These are phyloP conservation scores for Coemansia brasiliensis DNA, from an alignment of 192 early-diverging fungal genomes.

Conservation along the genomic window DNA sequence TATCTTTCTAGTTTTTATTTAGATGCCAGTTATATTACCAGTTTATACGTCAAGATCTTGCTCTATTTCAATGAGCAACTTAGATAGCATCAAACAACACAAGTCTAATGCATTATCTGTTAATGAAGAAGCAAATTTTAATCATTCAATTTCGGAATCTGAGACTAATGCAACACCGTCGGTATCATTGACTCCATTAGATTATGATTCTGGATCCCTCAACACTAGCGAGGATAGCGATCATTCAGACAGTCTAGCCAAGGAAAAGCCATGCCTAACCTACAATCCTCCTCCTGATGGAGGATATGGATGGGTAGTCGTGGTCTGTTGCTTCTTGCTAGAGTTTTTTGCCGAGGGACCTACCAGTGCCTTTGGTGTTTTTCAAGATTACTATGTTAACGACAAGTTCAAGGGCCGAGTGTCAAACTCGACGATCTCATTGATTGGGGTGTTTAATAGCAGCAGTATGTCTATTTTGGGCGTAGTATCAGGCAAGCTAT, in stretches of 20 bases:
- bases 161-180: background rate
- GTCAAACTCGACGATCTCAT: conserved; percentile 51
- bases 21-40: too few species aligned
- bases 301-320: conserved; percentile 55
- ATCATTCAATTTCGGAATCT: conserved; percentile 17
- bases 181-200: background rate
- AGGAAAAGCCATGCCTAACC: conserved; percentile 13
- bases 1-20: too few species aligned
- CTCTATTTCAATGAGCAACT: too few species aligned
- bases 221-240: conserved; percentile 15
- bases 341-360: conserved; percentile 54
- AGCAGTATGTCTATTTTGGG: conserved; percentile 48
- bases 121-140: too few species aligned
- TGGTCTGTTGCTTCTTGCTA: conserved; percentile 49
- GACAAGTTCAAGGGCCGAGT: conserved; percentile 38
- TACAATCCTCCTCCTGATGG: conserved; percentile 43
- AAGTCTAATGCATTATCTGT: too few species aligned
- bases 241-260: background rate
- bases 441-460: conserved; percentile 44
- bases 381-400: conserved; percentile 53
- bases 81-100: too few species aligned
- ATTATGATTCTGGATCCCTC: conserved; percentile 26
- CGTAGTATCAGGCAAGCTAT: conserved; percentile 49
- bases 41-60: too few species aligned
- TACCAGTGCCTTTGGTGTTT: conserved; percentile 55